Evolutionary conservation across 75 land plant species (phyloP), one percentile per base, ranked within the genome.

Genomic region (Selaginella tamariscina): DNA sequence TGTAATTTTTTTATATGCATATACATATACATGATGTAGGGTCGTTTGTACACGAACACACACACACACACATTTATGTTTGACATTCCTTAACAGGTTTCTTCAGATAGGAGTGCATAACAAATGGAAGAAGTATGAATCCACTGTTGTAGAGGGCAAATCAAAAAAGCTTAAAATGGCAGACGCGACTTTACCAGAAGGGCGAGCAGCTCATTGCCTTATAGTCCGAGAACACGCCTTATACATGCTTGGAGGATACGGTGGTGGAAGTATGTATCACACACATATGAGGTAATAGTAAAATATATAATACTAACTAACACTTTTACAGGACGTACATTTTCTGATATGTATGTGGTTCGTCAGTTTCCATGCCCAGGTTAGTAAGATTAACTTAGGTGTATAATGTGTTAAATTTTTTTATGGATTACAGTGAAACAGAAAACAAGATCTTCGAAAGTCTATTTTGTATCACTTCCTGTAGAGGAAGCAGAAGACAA

Each of bases 191-290:
- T 59, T 65, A 33, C 82, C 80, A 13, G 59, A 49, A 26, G 82
- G 82, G 11, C 75, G 82, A 30, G 67, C 82, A 28, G 82, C 82
- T 2, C 82, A 80, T 29, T 49, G 69, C 27, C 70, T 80, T 56
- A 30, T 77, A 30, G 62, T 77, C 21, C 32, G 44, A 44, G 68
- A 32, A 9, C 56, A 64, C 5, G 33, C 68, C 21, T 60, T 80
- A 15, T 80, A 80, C 60, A 28, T 80, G 2, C 72, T 80, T 69
- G 82, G 82, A 21, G 82, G 82, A 29, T 80, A 80, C 69, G 82
- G 82, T 56, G 82, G 82, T 64, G 56, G 33, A 68, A 76, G 80
- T 74, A 67, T 26, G 74, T 30, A 20, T 39, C 8, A 29, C n/a
- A n/a, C n/a, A n/a, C n/a, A n/a, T n/a, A n/a, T n/a, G n/a, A n/a